A percentile compares a stretch with the other conserved stretches of the same genome.
Conservation (phyloP, 2,329 filamentous ascomycete species). For the Pseudofabraea citricarpa region DNA sequence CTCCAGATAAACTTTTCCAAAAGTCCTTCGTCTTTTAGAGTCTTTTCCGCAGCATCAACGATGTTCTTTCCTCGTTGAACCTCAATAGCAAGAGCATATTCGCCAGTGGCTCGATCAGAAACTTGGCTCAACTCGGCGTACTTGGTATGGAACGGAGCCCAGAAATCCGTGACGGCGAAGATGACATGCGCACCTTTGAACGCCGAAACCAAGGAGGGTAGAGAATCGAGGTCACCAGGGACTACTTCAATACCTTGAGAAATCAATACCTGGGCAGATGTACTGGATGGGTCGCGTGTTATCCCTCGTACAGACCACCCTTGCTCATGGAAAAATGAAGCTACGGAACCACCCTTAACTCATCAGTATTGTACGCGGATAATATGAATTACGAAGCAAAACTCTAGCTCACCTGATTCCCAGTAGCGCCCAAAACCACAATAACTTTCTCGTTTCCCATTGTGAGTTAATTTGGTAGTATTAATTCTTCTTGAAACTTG, state of each 20-base stretch:
- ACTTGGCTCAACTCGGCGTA: slow-evolving; percentile 10
- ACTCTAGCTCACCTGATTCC: slow-evolving; percentile 39
- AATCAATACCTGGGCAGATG: slow-evolving; percentile 33
- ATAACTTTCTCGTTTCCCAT: slow-evolving; percentile 24
- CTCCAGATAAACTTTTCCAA: slow-evolving; percentile 13
- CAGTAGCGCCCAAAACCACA: slow-evolving; percentile 53
- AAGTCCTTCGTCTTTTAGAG: slow-evolving; percentile 18
- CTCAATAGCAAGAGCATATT: slow-evolving; percentile 20
- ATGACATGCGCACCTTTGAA: slow-evolving; percentile 33
- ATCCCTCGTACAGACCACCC: slow-evolving; percentile 41
- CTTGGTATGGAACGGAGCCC: slow-evolving; percentile 14
- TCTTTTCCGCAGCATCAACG: slow-evolving; percentile 25
- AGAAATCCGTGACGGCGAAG: slow-evolving; percentile 34
- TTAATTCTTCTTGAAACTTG: not conserved
- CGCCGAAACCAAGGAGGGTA: slow-evolving; percentile 15
- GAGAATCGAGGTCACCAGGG: slow-evolving; percentile 17
- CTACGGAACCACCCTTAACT: slow-evolving; percentile 43
- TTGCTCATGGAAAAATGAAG: slow-evolving; percentile 38
- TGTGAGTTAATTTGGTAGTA: not conserved
- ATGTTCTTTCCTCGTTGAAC: slow-evolving; percentile 27
- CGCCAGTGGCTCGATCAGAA: slow-evolving; percentile 13
- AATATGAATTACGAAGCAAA: not conserved
- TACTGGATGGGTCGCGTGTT: slow-evolving; percentile 39
- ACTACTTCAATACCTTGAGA: slow-evolving; percentile 39
- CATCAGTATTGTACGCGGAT: not conserved